Evolutionary conservation across 345 rosid species (phyloP).

Genomic region (Citrus sinensis): DNA sequence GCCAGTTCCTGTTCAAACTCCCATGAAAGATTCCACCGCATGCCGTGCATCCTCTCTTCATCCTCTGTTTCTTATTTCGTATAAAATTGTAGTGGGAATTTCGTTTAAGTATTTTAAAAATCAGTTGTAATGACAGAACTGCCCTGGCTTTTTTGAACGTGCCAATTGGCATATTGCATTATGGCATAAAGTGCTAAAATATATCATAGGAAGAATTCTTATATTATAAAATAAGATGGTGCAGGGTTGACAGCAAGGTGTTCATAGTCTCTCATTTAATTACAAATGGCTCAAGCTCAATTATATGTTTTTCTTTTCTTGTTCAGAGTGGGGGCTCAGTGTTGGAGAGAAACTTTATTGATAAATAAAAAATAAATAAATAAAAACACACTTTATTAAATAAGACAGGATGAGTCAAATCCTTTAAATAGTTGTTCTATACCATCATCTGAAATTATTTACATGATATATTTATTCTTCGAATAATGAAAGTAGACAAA

Average conservation of each 20-base stretch:
- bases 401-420: too few species aligned
- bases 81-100: background rate
- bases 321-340: too few species aligned
- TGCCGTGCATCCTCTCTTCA: background rate
- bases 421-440: too few species aligned
- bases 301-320: too few species aligned
- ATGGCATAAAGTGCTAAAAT: conserved; percentile 11
- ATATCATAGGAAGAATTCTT: background rate
- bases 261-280: too few species aligned
- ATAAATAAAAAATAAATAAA: too few species aligned
- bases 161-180: conserved; percentile 1
- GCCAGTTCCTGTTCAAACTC: conserved; percentile 29
- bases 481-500: too few species aligned
- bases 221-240: background rate
- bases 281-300: background rate
- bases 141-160: background rate
- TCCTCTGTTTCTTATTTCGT: background rate
- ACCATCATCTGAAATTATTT: too few species aligned
- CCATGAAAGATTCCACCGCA: conserved; percentile 41
- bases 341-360: too few species aligned
- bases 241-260: too few species aligned
- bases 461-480: too few species aligned
- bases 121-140: conserved; percentile 11
- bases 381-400: too few species aligned
- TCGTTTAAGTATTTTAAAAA: background rate